Base-by-base conservation (phyloP, 2,329 filamentous ascomycete genomes). In the Ceratocystis destructans region DNA sequence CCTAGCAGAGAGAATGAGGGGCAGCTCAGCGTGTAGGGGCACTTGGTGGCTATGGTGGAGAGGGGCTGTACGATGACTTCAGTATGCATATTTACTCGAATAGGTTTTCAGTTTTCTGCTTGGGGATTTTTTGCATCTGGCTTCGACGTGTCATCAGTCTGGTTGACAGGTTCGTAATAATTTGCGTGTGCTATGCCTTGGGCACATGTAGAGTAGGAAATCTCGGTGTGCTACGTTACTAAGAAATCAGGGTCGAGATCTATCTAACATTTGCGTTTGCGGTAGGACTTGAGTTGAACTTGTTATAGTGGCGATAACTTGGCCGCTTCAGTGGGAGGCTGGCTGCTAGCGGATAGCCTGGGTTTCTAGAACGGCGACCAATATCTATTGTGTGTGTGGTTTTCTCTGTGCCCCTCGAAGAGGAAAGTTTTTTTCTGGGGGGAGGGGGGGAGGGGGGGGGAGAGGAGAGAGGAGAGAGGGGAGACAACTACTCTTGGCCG, bases 61-160 rank as follows among this genome's bases (percentile, higher is more conserved):
- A 59, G 55, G 55, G 55, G 55, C 55, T 59, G 55, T 59, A 59
- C 55, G 31, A 59, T 59, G 55, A 59, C 55, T 59, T 59, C 55
- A 59, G 31, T 33, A 17, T 59, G 55, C 55, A 59, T 59, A 33
- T 33, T 37, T 37, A 17, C 25, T n/a, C 7, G 12, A 59, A 59
- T 17, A 59, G n/a, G 28, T 31, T 33, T 59, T 20, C 28, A 17
- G 28, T 33, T 59, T 59, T 6, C 25, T 55, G 12, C 22, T 12
- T 57, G 28, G 28, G 25, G 7, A 57, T 17, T 28, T 33, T 31
- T 5, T 12, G 31, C 33, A 3, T 17, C 5, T 33, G 31, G 25
- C 10, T 17, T 31, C 31, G 28, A 33, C 28, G 12, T 59, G 55
- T 59, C 55, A 59, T 25, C 7, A 33, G 17, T 33, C 31, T 37